These are phyloP conservation scores for Daldinia eschscholtzii DNA, from an alignment of 2,329 filamentous ascomycete genomes.

Conservation along the genomic window DNA sequence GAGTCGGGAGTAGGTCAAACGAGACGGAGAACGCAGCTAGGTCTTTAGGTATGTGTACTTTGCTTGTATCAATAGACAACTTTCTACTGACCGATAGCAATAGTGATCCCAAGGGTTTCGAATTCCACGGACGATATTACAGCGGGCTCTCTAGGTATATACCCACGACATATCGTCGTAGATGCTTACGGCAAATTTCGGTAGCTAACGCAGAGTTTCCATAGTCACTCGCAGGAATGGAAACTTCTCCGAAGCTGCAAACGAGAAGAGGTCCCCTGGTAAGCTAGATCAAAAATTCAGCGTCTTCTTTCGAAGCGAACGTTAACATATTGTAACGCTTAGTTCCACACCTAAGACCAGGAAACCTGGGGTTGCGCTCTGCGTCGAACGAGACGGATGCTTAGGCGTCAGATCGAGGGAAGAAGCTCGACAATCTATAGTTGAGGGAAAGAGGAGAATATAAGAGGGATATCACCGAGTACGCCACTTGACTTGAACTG, in stretches of 20 bases:
- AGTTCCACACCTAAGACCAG: constrained; percentile 16
- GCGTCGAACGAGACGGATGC: constrained; percentile 24
- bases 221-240: constrained; percentile 7
- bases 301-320: not conserved
- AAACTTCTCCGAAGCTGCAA: constrained; percentile 24
- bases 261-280: constrained; percentile 17
- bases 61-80: too few species aligned
- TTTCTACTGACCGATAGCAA: constrained; percentile 3
- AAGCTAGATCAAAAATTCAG: not conserved
- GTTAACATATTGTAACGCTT: not conserved
- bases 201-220: not conserved
- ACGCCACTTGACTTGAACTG: constrained; percentile 27
- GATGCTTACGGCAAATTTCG: not conserved
- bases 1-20: constrained; percentile 12
- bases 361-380: not conserved
- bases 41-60: constrained; percentile 21
- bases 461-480: constrained; percentile 7
- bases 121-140: constrained; percentile 21
- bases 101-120: constrained; percentile 1
- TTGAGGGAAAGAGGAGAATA: not conserved
- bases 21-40: constrained; percentile 24
- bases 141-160: constrained; percentile 16
- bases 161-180: not conserved
- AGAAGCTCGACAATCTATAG: not conserved
- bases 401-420: not conserved